Evolutionary conservation across 805 yeast species (phyloP).

Genomic region (Saturnispora hagleri): DNA sequence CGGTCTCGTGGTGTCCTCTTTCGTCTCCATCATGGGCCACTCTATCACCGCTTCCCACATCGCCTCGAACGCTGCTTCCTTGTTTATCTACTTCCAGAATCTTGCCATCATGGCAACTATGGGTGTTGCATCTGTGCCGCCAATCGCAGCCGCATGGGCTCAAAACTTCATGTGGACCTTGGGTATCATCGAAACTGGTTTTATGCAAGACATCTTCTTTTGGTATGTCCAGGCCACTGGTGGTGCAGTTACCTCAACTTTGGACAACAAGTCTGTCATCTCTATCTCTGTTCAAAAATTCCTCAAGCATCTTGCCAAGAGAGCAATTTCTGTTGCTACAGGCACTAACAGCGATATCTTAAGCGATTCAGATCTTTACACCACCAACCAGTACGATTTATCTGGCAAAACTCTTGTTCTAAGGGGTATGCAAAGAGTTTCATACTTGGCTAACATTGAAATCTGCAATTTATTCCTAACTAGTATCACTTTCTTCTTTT

Average conservation of each 20-base stretch:
- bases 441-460: constrained; percentile 77
- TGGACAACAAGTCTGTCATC: constrained; percentile 51
- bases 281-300: constrained; percentile 80
- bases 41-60: constrained; percentile 92
- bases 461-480: constrained; percentile 81
- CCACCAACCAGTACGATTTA: constrained; percentile 61
- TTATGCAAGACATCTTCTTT: constrained; percentile 75
- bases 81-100: constrained; percentile 89
- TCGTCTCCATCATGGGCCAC: constrained; percentile 80
- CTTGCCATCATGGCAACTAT: constrained; percentile 90
- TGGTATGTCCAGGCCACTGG: constrained; percentile 97
- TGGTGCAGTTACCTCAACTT: constrained; percentile 71
- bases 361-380: constrained; percentile 44
- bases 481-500: constrained; percentile 72
- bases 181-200: constrained; percentile 71
- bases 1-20: constrained; percentile 81
- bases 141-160: constrained; percentile 96
- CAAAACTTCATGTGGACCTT: constrained; percentile 95
- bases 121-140: constrained; percentile 89
- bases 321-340: constrained; percentile 33
- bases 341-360: constrained; percentile 37
- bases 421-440: constrained; percentile 88
- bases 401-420: constrained; percentile 67
- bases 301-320: constrained; percentile 22
- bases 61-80: constrained; percentile 89